Evolutionary conservation across 2,329 filamentous ascomycete genomes (phyloP).

Genomic region (Onygenales sp.): DNA sequence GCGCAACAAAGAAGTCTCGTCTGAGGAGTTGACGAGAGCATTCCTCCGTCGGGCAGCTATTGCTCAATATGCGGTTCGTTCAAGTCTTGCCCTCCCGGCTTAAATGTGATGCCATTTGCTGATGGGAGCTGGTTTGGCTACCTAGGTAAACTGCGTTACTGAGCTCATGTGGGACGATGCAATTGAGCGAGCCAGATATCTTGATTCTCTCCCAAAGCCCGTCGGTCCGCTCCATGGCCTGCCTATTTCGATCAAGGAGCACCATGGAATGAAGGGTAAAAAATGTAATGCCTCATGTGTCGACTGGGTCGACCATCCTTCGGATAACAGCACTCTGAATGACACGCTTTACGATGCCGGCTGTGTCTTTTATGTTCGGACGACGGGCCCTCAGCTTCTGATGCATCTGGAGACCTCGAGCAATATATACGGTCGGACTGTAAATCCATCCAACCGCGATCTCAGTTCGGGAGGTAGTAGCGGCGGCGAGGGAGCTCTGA

Average conservation of each 20-base stretch:
- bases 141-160: slow-evolving; percentile 47
- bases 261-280: slow-evolving; percentile 40
- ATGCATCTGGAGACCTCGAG: slow-evolving; percentile 49
- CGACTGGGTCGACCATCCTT: slow-evolving; percentile 7
- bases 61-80: slow-evolving; percentile 40
- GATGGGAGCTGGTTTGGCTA: neutral
- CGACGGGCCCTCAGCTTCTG: slow-evolving; percentile 55
- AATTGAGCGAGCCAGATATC: slow-evolving; percentile 34
- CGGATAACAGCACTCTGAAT: slow-evolving; percentile 41
- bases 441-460: slow-evolving; percentile 54
- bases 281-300: slow-evolving; percentile 44
- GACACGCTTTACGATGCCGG: slow-evolving; percentile 50
- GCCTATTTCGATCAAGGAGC: slow-evolving; percentile 44
- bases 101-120: neutral
- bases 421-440: slow-evolving; percentile 51
- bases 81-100: slow-evolving; percentile 21
- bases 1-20: slow-evolving; percentile 34
- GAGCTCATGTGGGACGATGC: slow-evolving; percentile 45
- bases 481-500: slow-evolving; percentile 54
- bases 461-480: slow-evolving; percentile 55
- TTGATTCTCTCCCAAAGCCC: slow-evolving; percentile 37
- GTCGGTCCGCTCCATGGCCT: slow-evolving; percentile 54
- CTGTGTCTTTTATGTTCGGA: slow-evolving; percentile 59
- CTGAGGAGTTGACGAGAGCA: slow-evolving; percentile 39
- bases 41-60: slow-evolving; percentile 48